phyloP scores from a whole-genome alignment of 176 grass and related monocot genomes.

The Themeda triandra region DNA sequence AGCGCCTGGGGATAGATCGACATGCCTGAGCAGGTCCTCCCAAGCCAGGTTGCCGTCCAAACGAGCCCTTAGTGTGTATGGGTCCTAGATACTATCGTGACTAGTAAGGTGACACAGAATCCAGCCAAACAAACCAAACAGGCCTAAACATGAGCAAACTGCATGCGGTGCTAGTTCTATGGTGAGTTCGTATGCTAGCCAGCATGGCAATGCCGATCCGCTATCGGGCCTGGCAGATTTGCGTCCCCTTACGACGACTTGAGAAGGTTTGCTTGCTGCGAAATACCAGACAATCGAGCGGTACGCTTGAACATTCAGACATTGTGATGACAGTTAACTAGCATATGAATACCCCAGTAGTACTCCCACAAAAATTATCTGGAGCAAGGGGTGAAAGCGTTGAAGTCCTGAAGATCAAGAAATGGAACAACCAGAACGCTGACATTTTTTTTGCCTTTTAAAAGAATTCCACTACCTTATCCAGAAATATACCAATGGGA shows the following conservation, averaged over 20 bases:
- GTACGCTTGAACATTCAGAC: background rate
- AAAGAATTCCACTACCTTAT: slow-evolving; percentile 32
- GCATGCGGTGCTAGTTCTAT: background rate
- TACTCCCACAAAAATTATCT: background rate
- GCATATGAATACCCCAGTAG: background rate
- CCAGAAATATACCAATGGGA: slow-evolving; percentile 38
- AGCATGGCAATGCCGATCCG: background rate
- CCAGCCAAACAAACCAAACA: too few relatives aligned
- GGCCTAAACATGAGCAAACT: background rate
- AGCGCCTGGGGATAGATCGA: too few relatives aligned
- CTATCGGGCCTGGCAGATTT: background rate
- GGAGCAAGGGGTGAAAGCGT: background rate
- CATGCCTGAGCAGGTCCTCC: too few relatives aligned
- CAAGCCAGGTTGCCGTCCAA: too few relatives aligned
- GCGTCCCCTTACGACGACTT: background rate
- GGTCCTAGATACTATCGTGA: too few relatives aligned
- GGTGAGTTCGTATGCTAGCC: too few relatives aligned
- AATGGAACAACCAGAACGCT: background rate
- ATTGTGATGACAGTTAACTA: background rate
- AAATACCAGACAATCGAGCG: background rate
- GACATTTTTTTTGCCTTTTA: background rate
- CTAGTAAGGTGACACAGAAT: too few relatives aligned
- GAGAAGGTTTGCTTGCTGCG: background rate
- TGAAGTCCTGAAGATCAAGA: background rate
- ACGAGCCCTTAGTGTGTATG: too few relatives aligned